phyloP scores from a whole-genome alignment of 2,329 filamentous ascomycete species.

The Lachnellula subtilissima region DNA sequence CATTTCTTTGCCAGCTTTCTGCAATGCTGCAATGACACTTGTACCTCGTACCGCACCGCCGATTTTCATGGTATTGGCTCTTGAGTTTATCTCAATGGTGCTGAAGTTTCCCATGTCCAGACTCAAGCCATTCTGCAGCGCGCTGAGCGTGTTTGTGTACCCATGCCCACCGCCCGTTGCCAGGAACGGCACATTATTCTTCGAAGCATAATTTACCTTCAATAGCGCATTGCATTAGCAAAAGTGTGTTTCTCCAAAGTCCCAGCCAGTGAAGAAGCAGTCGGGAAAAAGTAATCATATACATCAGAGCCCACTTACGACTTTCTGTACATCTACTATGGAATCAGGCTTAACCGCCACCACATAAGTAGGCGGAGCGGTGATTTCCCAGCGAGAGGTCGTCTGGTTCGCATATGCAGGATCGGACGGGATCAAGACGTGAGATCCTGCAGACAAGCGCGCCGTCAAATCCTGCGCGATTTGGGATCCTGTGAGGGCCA shows the following conservation, averaged over 20 bases:
- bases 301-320: not conserved
- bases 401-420: too few species aligned
- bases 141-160: not conserved
- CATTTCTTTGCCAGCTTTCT: not conserved
- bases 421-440: too few species aligned
- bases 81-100: not conserved
- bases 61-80: not conserved
- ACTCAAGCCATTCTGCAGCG: not conserved
- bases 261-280: too few species aligned
- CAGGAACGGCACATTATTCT: not conserved
- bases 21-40: not conserved
- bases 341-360: not conserved
- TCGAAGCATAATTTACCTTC: not conserved
- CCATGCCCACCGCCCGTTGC: constrained; percentile 1
- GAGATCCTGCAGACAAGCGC: too few species aligned
- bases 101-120: constrained; percentile 3
- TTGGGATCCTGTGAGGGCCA: too few species aligned
- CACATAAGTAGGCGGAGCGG: not conserved
- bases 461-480: too few species aligned
- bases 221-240: too few species aligned
- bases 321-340: not conserved
- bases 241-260: too few species aligned
- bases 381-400: too few species aligned
- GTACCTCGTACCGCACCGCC: not conserved
- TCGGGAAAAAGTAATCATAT: too few species aligned